phyloP scores from a whole-genome alignment of 208 protist species.

The Crithidia brevicula region DNA sequence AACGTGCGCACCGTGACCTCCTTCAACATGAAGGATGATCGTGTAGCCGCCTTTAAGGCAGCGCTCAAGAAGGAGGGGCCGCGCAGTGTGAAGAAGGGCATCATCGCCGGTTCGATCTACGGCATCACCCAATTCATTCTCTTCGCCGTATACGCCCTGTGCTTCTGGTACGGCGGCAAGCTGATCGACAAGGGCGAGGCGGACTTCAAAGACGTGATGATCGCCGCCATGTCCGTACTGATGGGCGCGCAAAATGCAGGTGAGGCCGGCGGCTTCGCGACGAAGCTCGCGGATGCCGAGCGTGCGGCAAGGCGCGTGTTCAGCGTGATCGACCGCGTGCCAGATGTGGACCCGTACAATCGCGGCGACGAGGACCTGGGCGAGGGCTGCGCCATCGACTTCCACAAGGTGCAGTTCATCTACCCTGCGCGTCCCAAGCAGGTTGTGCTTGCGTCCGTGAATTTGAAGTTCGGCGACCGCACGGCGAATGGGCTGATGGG shows the following conservation, averaged over 20 bases:
- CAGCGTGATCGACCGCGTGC: conserved; percentile 74
- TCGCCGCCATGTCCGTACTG: conserved; percentile 47
- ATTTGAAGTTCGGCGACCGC: conserved; percentile 36
- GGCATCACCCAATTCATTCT: conserved; percentile 65
- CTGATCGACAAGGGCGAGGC: conserved; percentile 68
- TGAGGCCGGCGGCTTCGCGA: conserved; percentile 67
- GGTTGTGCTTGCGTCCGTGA: conserved; percentile 49
- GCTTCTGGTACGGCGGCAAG: conserved; percentile 83
- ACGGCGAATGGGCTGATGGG: conserved; percentile 77
- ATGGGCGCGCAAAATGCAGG: conserved; percentile 57
- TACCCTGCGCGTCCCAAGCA: conserved; percentile 67
- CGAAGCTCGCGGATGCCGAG: conserved; percentile 53
- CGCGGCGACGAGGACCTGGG: conserved; percentile 48
- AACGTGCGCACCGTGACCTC: conserved; percentile 75
- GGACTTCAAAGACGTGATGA: conserved; percentile 54
- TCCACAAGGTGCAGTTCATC: conserved; percentile 59
- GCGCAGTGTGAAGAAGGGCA: conserved; percentile 24
- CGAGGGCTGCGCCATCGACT: conserved; percentile 47
- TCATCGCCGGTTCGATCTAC: conserved; percentile 41
- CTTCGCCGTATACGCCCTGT: conserved; percentile 56
- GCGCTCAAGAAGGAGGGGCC: conserved; percentile 29
- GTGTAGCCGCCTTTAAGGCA: conserved; percentile 26
- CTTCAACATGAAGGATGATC: conserved; percentile 65
- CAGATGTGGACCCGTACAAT: conserved; percentile 54
- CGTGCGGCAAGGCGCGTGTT: conserved; percentile 56